Percentiles rank a stretch among this genome's conserved stretches.
Evolutionary conservation across 139 green algal species (phyloP).

Genomic region (Diplosphaera chodatii): DNA sequence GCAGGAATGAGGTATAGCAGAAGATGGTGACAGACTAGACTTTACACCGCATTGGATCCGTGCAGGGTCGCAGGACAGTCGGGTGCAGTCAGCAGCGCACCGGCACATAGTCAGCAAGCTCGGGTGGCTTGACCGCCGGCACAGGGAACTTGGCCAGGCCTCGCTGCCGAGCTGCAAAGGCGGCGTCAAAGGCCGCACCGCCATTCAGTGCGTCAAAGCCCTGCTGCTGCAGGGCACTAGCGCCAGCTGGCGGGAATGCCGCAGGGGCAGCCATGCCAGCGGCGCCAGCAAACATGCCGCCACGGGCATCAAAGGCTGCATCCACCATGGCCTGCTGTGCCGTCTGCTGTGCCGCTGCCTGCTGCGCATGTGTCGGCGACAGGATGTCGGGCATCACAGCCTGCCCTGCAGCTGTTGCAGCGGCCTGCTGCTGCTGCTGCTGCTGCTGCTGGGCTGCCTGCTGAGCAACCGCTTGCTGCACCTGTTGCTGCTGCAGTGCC

Average conservation of each 20-base stretch:
- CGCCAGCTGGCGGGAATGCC: background rate
- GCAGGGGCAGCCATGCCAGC: background rate
- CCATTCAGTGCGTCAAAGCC: background rate
- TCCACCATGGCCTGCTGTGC: background rate
- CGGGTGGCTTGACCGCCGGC: background rate
- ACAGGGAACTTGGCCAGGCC: background rate
- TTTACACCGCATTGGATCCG: background rate
- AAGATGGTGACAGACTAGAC: too few species aligned
- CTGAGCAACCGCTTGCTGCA: too few species aligned
- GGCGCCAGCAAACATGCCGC: background rate
- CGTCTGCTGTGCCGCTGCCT: too few species aligned
- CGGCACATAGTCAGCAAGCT: background rate
- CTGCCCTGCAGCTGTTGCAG: too few species aligned
- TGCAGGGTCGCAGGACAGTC: too few species aligned
- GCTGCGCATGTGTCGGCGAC: too few species aligned
- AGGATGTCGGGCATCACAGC: too few species aligned
- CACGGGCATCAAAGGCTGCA: background rate
- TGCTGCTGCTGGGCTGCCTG: too few species aligned
- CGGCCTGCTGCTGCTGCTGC: too few species aligned
- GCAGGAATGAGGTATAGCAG: too few species aligned
- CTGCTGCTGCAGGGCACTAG: background rate
- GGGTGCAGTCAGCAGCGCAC: background rate
- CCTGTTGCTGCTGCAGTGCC: too few species aligned
- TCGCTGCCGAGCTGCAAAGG: background rate
- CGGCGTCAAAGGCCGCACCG: background rate